These are phyloP conservation scores for Hortaea werneckii DNA, from an alignment of 2,329 filamentous ascomycete species.

Conservation along the genomic window DNA sequence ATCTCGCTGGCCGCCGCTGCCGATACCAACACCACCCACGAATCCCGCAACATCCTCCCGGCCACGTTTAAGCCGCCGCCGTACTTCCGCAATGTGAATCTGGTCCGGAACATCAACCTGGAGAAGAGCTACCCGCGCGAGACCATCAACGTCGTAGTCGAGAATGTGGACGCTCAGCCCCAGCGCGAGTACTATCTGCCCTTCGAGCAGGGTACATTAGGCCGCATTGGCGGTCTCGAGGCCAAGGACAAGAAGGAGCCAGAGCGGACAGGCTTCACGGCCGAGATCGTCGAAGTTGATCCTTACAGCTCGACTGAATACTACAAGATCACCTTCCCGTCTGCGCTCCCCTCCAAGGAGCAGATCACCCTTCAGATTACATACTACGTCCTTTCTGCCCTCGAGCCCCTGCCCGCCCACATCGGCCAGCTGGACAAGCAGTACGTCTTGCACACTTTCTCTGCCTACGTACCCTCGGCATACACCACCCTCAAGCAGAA, in stretches of 20 bases:
- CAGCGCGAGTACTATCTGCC: conserved; percentile 88
- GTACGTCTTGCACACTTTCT: conserved; percentile 77
- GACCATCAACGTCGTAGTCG: conserved; percentile 83
- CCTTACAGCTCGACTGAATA: conserved; percentile 50
- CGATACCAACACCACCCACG: conserved; percentile 48
- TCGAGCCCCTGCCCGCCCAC: conserved; percentile 66
- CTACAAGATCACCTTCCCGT: conserved; percentile 71
- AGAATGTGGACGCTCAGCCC: conserved; percentile 69
- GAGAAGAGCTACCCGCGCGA: conserved; percentile 90
- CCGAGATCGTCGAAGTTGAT: conserved; percentile 55
- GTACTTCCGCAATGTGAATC: conserved; percentile 87
- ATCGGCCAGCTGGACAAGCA: conserved; percentile 82
- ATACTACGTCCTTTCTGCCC: conserved; percentile 70
- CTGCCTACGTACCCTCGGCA: conserved; percentile 70
- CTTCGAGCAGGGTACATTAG: conserved; percentile 66
- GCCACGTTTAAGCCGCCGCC: conserved; percentile 68
- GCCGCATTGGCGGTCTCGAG: conserved; percentile 73
- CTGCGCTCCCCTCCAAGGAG: conserved; percentile 61
- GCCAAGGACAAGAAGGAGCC: conserved; percentile 84
- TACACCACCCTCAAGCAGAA: conserved; percentile 89
- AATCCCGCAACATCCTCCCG: conserved; percentile 40
- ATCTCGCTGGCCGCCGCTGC: conserved; percentile 47
- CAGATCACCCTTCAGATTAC: conserved; percentile 83
- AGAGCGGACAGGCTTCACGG: conserved; percentile 53
- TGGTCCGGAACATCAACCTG: conserved; percentile 80